Conservation (phyloP, 768 basidiomycete species). For the Suillus ampliporus region DNA sequence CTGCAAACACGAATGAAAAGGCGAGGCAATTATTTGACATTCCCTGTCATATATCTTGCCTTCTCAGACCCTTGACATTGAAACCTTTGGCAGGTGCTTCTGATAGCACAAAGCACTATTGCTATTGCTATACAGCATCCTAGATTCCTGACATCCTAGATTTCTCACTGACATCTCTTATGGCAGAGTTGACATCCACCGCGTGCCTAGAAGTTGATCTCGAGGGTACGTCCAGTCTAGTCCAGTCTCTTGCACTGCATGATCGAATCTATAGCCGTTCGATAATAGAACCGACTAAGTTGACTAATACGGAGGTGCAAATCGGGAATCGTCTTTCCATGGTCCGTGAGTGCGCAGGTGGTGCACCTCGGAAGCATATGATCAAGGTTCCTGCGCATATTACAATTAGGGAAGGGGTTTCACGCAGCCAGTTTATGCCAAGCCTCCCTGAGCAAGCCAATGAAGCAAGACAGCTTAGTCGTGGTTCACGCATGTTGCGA, state of each 20-base stretch:
- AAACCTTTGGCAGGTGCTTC: not conserved
- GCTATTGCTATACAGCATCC: not conserved
- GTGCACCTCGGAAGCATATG: conserved; percentile 3
- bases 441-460: conserved; percentile 1
- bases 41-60: not conserved
- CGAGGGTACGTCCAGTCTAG: not conserved
- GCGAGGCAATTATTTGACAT: not conserved
- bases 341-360: not conserved
- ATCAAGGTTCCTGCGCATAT: not conserved
- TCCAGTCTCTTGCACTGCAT: not conserved
- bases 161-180: not conserved
- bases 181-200: not conserved
- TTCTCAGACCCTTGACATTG: not conserved
- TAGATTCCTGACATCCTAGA: too few species aligned
- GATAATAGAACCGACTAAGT: not conserved
- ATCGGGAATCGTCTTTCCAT: not conserved
- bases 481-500: conserved; percentile 5
- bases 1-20: not conserved
- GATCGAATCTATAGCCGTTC: not conserved
- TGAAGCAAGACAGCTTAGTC: conserved; percentile 6
- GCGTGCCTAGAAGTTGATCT: not conserved
- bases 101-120: not conserved
- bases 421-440: not conserved
- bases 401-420: conserved; percentile 1
- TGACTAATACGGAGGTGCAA: not conserved